Conservation (phyloP, 1,284 basidiomycete genomes). For the Neonothopanus nambi region DNA sequence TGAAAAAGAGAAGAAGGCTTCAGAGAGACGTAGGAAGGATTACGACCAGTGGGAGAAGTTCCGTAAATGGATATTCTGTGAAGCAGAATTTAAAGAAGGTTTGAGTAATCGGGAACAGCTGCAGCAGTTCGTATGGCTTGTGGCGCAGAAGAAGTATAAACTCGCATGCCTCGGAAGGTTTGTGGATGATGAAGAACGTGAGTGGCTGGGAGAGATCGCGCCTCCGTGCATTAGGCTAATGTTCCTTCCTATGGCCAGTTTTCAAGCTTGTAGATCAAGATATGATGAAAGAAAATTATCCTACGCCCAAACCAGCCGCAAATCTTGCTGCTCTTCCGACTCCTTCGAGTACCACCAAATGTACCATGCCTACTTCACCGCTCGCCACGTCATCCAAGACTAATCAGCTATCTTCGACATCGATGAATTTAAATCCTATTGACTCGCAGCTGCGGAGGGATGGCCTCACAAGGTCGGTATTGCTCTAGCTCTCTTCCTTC, state of each 20-base stretch:
- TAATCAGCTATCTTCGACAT: neutral
- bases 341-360: neutral
- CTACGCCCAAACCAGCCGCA: neutral
- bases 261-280: slow-evolving; percentile 1
- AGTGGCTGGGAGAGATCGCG: neutral
- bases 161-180: neutral
- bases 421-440: neutral
- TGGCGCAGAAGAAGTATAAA: slow-evolving; percentile 3
- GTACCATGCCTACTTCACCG: neutral
- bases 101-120: slow-evolving; percentile 23
- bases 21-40: slow-evolving; percentile 47
- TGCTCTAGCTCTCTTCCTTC: neutral
- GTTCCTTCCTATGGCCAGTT: neutral
- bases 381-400: slow-evolving; percentile 1
- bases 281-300: neutral
- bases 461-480: neutral
- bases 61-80: slow-evolving; percentile 42
- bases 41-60: slow-evolving; percentile 50
- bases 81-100: slow-evolving; percentile 18
- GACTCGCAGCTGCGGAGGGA: neutral
- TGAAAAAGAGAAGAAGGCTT: slow-evolving; percentile 38
- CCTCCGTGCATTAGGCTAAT: neutral
- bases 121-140: slow-evolving; percentile 9
- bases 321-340: neutral
- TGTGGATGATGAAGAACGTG: slow-evolving; percentile 4